phyloP scores from a whole-genome alignment of 305 asterid species.

The Solanum hybrid region DNA sequence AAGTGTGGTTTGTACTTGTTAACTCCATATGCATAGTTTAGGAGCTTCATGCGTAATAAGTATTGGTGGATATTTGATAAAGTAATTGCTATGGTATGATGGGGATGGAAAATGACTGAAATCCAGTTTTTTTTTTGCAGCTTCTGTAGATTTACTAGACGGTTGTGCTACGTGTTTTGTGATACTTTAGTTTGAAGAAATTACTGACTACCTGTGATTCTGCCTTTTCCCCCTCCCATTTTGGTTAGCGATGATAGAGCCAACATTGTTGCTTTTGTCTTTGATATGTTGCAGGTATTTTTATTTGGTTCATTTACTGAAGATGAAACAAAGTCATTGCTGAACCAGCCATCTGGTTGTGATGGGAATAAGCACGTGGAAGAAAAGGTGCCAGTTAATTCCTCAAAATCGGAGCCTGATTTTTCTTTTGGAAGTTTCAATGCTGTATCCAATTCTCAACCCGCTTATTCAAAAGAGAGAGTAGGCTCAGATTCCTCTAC shows the following conservation, averaged over 20 bases:
- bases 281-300: constrained; percentile 33
- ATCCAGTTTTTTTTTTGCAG: background rate
- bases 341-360: constrained; percentile 22
- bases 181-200: background rate
- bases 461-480: constrained; percentile 21
- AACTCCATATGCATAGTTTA: background rate
- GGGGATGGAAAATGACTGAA: background rate
- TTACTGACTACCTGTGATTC: constrained; percentile 12
- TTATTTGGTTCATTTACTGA: constrained; percentile 87
- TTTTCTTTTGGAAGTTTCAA: constrained; percentile 46
- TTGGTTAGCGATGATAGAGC: background rate
- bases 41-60: background rate
- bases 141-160: background rate
- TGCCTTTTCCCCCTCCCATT: background rate
- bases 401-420: constrained; percentile 20
- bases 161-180: background rate
- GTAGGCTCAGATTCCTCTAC: constrained; percentile 3
- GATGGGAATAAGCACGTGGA: constrained; percentile 9
- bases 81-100: background rate
- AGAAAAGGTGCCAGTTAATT: constrained; percentile 22
- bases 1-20: background rate
- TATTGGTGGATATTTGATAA: background rate
- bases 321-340: constrained; percentile 60
- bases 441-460: constrained; percentile 12
- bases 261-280: background rate